A percentile compares a stretch with the other conserved stretches of the same genome.
Conservation (phyloP, 352 stramenopile genomes). For the Globisporangium okanoganense region DNA sequence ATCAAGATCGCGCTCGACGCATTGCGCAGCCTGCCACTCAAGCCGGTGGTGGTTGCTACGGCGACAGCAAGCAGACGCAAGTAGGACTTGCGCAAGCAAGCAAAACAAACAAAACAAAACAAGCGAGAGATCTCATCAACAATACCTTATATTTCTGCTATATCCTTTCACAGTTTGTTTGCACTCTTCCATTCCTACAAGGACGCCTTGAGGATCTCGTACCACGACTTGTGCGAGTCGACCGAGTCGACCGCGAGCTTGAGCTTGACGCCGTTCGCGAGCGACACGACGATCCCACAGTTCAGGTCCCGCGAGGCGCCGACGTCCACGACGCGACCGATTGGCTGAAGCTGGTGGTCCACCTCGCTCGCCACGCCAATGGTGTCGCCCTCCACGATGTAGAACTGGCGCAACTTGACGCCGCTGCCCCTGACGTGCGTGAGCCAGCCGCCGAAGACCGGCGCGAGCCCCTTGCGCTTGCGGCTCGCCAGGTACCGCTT, state of each 20-base stretch:
- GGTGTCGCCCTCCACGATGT: slow-evolving; percentile 64
- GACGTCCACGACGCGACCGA: slow-evolving; percentile 62
- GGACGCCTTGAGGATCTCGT: slow-evolving; percentile 55
- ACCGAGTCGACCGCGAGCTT: slow-evolving; percentile 74
- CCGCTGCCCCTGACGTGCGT: slow-evolving; percentile 42
- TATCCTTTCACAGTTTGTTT: not conserved
- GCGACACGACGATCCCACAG: slow-evolving; percentile 66
- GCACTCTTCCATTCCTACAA: slow-evolving; percentile 4
- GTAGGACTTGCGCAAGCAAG: slow-evolving; percentile 10
- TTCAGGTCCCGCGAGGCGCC: slow-evolving; percentile 53
- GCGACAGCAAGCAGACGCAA: slow-evolving; percentile 23
- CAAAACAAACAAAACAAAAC: not conserved
- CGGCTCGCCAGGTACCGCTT: slow-evolving; percentile 68
- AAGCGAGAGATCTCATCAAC: not conserved
- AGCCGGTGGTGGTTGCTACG: not conserved
- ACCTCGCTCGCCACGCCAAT: slow-evolving; percentile 78
- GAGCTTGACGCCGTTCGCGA: slow-evolving; percentile 51
- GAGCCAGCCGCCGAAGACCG: slow-evolving; percentile 79
- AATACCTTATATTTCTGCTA: not conserved
- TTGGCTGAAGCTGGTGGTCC: slow-evolving; percentile 66
- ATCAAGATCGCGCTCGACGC: slow-evolving; percentile 79
- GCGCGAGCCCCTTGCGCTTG: slow-evolving; percentile 58
- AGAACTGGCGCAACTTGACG: slow-evolving; percentile 60
- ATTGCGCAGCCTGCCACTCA: slow-evolving; percentile 49
- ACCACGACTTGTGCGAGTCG: slow-evolving; percentile 66